phyloP scores from a whole-genome alignment of 306 rosid genomes.

The Trifolium pratense region DNA sequence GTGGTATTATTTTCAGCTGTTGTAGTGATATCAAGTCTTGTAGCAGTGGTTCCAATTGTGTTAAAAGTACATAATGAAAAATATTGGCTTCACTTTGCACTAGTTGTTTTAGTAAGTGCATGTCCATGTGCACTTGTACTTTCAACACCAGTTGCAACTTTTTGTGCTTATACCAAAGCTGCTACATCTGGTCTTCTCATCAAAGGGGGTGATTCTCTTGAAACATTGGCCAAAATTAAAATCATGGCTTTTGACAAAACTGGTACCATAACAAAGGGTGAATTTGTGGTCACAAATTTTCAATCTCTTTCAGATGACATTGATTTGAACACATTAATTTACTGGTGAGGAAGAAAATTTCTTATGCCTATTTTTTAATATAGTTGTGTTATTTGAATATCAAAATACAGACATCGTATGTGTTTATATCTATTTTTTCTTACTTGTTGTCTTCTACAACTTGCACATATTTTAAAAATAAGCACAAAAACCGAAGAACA shows the following conservation, averaged over 20 bases:
- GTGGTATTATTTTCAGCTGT: slow-evolving; percentile 62
- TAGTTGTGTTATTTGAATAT: too few species aligned
- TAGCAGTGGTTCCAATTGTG: slow-evolving; percentile 65
- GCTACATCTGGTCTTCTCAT: slow-evolving; percentile 87
- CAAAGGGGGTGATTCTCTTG: slow-evolving; percentile 91
- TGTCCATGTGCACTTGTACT: slow-evolving; percentile 94
- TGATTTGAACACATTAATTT: slow-evolving; percentile 63
- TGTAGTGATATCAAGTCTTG: slow-evolving; percentile 55
- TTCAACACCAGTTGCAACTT: slow-evolving; percentile 94
- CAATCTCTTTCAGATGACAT: slow-evolving; percentile 66
- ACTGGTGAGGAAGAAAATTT: slow-evolving; percentile 58
- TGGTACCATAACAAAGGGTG: slow-evolving; percentile 91
- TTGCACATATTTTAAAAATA: too few species aligned
- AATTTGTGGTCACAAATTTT: slow-evolving; percentile 73
- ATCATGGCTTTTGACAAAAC: slow-evolving; percentile 90
- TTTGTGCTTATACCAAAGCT: slow-evolving; percentile 91
- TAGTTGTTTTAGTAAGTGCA: slow-evolving; percentile 90
- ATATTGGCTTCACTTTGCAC: slow-evolving; percentile 83
- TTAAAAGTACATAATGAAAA: slow-evolving; percentile 52
- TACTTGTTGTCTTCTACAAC: too few species aligned
- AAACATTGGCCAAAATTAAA: slow-evolving; percentile 76
- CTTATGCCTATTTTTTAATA: too few species aligned
- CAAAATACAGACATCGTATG: too few species aligned
- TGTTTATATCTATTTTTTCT: too few species aligned
- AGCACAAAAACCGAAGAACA: too few species aligned